Percentiles rank a stretch among this genome's conserved stretches.
Conservation (phyloP, 148 eudicot species). For the Dianthus caryophyllus region DNA sequence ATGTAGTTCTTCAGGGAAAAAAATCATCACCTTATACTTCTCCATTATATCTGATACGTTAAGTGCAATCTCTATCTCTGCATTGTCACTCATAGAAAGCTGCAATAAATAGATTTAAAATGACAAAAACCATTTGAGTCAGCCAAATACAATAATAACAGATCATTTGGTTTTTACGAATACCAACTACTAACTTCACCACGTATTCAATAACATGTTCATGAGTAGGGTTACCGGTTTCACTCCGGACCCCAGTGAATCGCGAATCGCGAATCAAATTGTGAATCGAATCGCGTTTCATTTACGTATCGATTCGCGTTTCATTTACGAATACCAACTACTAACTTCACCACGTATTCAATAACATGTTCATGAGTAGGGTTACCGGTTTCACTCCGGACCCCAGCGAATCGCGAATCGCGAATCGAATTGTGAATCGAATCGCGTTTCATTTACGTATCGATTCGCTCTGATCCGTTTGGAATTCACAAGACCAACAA, state of each 20-base stretch:
- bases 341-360: background rate
- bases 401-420: too few relatives aligned
- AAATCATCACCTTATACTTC: constrained; percentile 52
- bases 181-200: background rate
- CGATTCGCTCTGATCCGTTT: too few relatives aligned
- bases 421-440: too few relatives aligned
- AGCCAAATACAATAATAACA: background rate
- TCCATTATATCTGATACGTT: constrained; percentile 45
- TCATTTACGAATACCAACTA: background rate
- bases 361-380: too few relatives aligned
- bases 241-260: too few relatives aligned
- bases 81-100: constrained; percentile 30
- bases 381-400: too few relatives aligned
- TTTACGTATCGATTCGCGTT: too few relatives aligned
- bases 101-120: constrained; percentile 10
- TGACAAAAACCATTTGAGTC: background rate
- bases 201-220: background rate
- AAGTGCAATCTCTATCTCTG: constrained; percentile 39
- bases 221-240: too few relatives aligned
- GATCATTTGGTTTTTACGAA: background rate
- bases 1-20: background rate
- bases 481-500: too few relatives aligned
- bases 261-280: too few relatives aligned
- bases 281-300: too few relatives aligned
- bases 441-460: too few relatives aligned